Percentiles rank a stretch among this genome's conserved stretches.
phyloP scores from a whole-genome alignment of 192 early-diverging fungal species.

The Coemansia guatemalensis region DNA sequence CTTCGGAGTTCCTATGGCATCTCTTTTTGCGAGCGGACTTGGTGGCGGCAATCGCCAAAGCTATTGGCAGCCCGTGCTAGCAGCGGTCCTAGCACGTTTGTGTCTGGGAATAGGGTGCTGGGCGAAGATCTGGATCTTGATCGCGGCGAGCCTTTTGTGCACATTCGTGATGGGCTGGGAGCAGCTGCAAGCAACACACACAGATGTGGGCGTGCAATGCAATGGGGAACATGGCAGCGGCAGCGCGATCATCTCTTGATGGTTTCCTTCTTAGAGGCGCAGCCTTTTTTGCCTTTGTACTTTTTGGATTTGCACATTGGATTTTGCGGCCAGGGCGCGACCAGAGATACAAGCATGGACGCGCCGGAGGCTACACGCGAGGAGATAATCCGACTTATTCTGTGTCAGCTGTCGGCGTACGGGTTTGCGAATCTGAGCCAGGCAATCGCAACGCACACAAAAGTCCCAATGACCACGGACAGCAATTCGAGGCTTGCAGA shows the following conservation, averaged over 20 bases:
- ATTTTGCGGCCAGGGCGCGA: constrained; percentile 11
- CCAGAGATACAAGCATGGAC: neutral
- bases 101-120: no score
- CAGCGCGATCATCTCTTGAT: neutral
- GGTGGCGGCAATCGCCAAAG: neutral
- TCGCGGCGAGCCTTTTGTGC: neutral
- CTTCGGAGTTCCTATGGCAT: constrained; percentile 13
- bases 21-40: neutral
- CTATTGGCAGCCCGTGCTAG: neutral
- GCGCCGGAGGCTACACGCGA: constrained; percentile 18
- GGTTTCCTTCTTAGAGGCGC: neutral
- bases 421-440: constrained; percentile 58
- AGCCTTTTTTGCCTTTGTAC: neutral
- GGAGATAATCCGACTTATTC: constrained; percentile 38
- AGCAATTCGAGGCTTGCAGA: constrained; percentile 63
- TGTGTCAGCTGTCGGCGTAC: constrained; percentile 57
- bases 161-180: neutral
- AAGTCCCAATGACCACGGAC: constrained; percentile 59
- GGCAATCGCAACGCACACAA: constrained; percentile 65
- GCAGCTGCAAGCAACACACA: neutral
- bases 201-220: no score
- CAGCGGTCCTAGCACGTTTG: no score
- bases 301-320: neutral
- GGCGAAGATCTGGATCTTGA: no score
- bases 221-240: no score